A percentile compares a stretch with the other conserved stretches of the same genome.
Evolutionary conservation across 768 basidiomycete species (phyloP).

Genomic region (Mycena crocata): DNA sequence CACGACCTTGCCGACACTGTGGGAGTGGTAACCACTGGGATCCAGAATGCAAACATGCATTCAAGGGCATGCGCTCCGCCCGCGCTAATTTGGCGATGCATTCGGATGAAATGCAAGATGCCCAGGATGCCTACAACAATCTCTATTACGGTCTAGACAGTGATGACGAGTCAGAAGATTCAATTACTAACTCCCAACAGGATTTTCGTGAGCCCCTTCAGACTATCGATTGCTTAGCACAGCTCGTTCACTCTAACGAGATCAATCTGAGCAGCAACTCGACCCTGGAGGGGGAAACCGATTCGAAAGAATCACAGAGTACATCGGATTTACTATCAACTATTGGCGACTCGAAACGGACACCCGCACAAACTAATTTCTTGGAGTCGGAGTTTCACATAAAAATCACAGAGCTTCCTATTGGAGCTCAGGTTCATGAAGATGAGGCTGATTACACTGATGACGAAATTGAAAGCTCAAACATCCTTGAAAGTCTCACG

Average conservation of each 20-base stretch:
- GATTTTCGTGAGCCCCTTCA: conserved; percentile 36
- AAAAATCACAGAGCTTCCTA: no score
- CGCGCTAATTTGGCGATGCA: neutral
- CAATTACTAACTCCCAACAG: conserved; percentile 11
- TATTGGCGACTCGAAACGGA: neutral
- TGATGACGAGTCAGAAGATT: conserved; percentile 5
- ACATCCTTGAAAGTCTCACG: no score
- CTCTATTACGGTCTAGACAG: conserved; percentile 32
- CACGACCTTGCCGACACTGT: conserved; percentile 47
- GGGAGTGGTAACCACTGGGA: conserved; percentile 50
- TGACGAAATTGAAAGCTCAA: no score
- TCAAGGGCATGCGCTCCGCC: conserved; percentile 20
- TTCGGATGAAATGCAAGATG: conserved; percentile 21
- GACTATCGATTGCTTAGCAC: conserved; percentile 9
- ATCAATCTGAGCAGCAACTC: neutral
- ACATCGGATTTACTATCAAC: neutral
- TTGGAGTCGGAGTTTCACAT: no score
- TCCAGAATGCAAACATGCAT: conserved; percentile 44
- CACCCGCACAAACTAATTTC: no score
- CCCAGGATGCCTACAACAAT: conserved; percentile 44
- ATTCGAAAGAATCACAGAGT: neutral
- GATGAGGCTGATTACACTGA: no score
- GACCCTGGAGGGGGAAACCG: conserved; percentile 11
- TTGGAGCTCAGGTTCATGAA: no score
- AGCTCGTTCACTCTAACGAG: conserved; percentile 4